Conservation (phyloP, 164 flowering plant species). For the Macadamia tetraphylla region DNA sequence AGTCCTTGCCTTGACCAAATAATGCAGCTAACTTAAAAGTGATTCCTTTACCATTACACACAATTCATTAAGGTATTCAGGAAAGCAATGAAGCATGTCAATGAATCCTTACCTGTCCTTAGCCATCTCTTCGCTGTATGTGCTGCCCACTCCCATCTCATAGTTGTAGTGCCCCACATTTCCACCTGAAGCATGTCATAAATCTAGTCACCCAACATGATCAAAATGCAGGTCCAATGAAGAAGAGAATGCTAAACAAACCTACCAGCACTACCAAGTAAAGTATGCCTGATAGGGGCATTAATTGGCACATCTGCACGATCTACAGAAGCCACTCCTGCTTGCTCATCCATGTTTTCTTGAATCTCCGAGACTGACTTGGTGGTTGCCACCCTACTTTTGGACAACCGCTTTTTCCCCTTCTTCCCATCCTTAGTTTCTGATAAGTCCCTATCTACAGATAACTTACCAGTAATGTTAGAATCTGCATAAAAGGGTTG, state of each 20-base stretch:
- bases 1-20: too few species aligned
- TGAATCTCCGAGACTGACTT: constrained; percentile 23
- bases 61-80: too few species aligned
- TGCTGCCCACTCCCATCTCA: constrained; percentile 16
- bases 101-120: constrained; percentile 30
- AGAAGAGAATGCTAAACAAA: background rate
- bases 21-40: too few species aligned
- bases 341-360: constrained; percentile 26
- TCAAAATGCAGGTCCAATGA: background rate
- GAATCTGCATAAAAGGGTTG: constrained; percentile 16
- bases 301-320: constrained; percentile 29
- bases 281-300: constrained; percentile 37
- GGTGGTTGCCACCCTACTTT: constrained; percentile 19
- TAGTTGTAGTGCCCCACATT: constrained; percentile 26
- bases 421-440: constrained; percentile 32
- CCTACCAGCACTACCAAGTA: constrained; percentile 35
- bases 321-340: constrained; percentile 21
- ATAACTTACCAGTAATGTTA: constrained; percentile 14
- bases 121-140: constrained; percentile 23
- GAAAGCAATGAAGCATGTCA: too few species aligned
- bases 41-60: too few species aligned
- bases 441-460: constrained; percentile 25
- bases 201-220: background rate
- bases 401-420: constrained; percentile 30
- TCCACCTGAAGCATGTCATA: constrained; percentile 24